phyloP scores from a whole-genome alignment of 2,329 filamentous ascomycete species.

The Neoarthrinium moseri region DNA sequence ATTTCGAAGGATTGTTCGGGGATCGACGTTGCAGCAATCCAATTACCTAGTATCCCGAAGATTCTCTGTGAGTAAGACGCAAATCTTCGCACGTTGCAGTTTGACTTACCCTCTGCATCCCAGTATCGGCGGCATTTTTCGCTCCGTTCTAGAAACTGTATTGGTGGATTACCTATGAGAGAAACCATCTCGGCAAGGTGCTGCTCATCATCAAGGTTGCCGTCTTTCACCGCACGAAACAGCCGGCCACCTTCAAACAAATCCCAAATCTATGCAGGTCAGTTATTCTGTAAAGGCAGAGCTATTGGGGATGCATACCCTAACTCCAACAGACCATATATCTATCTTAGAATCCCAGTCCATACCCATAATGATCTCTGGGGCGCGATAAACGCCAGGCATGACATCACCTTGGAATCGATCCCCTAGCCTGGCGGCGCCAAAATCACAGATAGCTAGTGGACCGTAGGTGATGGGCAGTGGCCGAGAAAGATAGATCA shows the following conservation, averaged over 20 bases:
- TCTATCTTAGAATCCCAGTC: constrained; percentile 32
- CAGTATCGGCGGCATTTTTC: constrained; percentile 18
- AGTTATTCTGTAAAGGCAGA: not conserved
- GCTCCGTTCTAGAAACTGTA: constrained; percentile 30
- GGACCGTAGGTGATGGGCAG: constrained; percentile 21
- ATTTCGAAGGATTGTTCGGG: constrained; percentile 22
- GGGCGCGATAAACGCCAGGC: constrained; percentile 31
- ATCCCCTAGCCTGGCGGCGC: constrained; percentile 25
- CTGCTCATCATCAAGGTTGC: constrained; percentile 21
- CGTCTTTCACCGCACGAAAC: constrained; percentile 21
- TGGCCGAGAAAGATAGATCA: constrained; percentile 24
- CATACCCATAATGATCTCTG: constrained; percentile 32
- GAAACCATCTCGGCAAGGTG: constrained; percentile 35
- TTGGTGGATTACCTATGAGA: constrained; percentile 33
- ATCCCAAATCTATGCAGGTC: constrained; percentile 26
- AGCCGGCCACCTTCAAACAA: constrained; percentile 28
- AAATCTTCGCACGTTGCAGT: not conserved
- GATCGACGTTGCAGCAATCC: constrained; percentile 23
- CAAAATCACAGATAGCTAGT: constrained; percentile 29
- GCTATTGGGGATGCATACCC: constrained; percentile 18
- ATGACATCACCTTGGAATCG: constrained; percentile 27
- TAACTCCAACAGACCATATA: constrained; percentile 32
- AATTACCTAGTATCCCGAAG: constrained; percentile 18
- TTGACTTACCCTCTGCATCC: constrained; percentile 17
- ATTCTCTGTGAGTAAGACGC: not conserved